Percentiles rank a stretch among this genome's conserved stretches.
Conservation (phyloP, 169 alveolate genomes). For the Babesia caballi region DNA sequence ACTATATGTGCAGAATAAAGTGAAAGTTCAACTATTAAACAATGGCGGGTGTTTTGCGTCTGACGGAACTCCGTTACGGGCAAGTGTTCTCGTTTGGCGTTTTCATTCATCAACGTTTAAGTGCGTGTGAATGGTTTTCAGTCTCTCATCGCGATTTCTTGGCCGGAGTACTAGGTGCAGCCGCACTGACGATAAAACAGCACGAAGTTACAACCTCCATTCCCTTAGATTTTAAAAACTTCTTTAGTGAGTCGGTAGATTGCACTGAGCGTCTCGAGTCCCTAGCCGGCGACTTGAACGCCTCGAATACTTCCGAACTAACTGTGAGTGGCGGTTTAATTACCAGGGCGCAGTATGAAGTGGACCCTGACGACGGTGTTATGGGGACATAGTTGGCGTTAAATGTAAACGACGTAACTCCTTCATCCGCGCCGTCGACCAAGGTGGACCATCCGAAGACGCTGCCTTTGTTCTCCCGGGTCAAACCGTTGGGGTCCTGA, state of each 20-base stretch:
- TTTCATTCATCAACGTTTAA: no score
- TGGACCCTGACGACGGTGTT: constrained; percentile 13
- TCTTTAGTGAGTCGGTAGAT: constrained; percentile 29
- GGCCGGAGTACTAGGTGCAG: neutral
- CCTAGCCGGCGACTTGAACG: constrained; percentile 38
- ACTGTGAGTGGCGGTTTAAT: constrained; percentile 43
- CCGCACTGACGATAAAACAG: constrained; percentile 30
- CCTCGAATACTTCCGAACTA: constrained; percentile 8
- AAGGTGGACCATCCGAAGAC: constrained; percentile 59
- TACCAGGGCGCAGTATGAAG: constrained; percentile 58
- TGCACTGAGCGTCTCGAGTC: constrained; percentile 12
- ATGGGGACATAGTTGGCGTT: constrained; percentile 44
- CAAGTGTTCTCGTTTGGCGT: no score
- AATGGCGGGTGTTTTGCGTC: no score
- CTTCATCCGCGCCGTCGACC: neutral
- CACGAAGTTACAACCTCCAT: constrained; percentile 40
- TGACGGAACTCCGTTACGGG: no score
- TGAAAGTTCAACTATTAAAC: no score
- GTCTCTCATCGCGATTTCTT: neutral
- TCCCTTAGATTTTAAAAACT: constrained; percentile 10
- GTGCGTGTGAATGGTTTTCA: no score
- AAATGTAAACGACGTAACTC: constrained; percentile 24
- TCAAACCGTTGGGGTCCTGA: constrained; percentile 14
- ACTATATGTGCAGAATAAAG: no score
- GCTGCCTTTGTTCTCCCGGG: constrained; percentile 60